Evolutionary conservation across 2,329 filamentous ascomycete genomes (phyloP).

Genomic region (Fusarium torreyae): DNA sequence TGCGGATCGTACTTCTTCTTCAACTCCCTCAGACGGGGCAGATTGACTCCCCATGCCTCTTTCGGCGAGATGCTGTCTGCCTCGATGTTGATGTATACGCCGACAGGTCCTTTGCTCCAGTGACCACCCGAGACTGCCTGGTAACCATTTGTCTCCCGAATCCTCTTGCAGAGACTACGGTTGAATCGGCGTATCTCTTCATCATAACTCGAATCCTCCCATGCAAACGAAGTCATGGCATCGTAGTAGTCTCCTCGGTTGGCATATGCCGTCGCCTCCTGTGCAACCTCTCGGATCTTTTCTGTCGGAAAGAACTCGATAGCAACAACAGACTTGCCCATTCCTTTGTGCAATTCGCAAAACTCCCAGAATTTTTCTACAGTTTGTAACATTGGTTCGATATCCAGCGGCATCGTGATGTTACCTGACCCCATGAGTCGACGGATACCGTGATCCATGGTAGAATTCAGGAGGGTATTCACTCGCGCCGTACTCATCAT

Average conservation of each 20-base stretch:
- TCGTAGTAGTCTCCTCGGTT: constrained; percentile 63
- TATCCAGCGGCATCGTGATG: constrained; percentile 55
- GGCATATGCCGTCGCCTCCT: constrained; percentile 60
- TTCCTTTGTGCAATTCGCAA: constrained; percentile 39
- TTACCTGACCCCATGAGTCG: constrained; percentile 49
- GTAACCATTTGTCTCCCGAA: constrained; percentile 48
- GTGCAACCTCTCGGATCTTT: constrained; percentile 56
- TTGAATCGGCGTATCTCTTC: constrained; percentile 57
- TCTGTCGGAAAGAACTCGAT: constrained; percentile 61
- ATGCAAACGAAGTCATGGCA: constrained; percentile 58
- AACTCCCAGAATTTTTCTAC: constrained; percentile 50
- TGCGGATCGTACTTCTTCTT: constrained; percentile 55
- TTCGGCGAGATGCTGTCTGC: constrained; percentile 43
- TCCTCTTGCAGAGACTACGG: constrained; percentile 50
- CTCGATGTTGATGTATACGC: constrained; percentile 53
- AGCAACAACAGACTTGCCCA: constrained; percentile 47
- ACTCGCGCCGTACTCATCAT: constrained; percentile 44
- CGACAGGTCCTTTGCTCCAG: constrained; percentile 45
- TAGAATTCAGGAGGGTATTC: constrained; percentile 47
- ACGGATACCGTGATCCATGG: constrained; percentile 46
- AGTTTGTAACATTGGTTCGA: constrained; percentile 49
- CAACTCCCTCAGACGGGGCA: constrained; percentile 50
- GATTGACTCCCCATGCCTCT: constrained; percentile 53
- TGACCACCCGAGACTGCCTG: constrained; percentile 32
- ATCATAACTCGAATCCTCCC: constrained; percentile 58